Base-by-base conservation (phyloP, 2,329 filamentous ascomycete genomes). In the Beauveria pseudobassiana region DNA sequence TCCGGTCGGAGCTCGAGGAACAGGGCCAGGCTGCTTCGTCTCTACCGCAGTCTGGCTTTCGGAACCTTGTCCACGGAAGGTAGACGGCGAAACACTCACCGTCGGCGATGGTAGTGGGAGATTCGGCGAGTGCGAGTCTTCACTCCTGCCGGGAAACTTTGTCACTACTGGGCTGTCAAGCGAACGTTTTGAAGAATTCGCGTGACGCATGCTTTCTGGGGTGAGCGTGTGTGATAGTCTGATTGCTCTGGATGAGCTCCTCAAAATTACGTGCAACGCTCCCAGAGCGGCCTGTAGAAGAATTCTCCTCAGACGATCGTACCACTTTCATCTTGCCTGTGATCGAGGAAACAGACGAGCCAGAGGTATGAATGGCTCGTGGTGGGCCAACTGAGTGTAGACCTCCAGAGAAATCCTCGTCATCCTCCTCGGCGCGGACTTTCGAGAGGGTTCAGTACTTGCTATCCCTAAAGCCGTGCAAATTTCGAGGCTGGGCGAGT, bases 161-260 rank as follows among this genome's bases (percentile, higher is more conserved):
- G 76, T 68, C 6, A 75, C 65, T 5, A 77, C 73, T 0, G 81
- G 77, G 65, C 77, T 79, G 42, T 75, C 73, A 10, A 75, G 69
- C 5, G 78, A 74, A n/a, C 75, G 73, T 26, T 73, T 74, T 22
- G 76, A 75, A 73, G 80, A 65, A 73, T 90, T 86, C 67, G 90
- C 86, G 65, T 90, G 83, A 64, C 89, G 87, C 83, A 93, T 90
- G 67, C 82, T 90, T 69, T 89, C 86, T 0, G 90, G 90, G 0
- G 90, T 95, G 30, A 93, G 78, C 1, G 90, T 93, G 71, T 89
- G 90, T 90, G 49, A 93, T 87, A 1, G 90, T 93, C 70, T 92
- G 85, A 67, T 91, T 88, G 72, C 90, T 92, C 62, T 90, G 85
- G 64, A 95, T 93, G 56, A 93, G 79, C 67, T 92, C 83, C 69